Percentiles rank a stretch among this genome's conserved stretches.
Conservation (phyloP, 805 yeast genomes). For the Candida ficus region DNA sequence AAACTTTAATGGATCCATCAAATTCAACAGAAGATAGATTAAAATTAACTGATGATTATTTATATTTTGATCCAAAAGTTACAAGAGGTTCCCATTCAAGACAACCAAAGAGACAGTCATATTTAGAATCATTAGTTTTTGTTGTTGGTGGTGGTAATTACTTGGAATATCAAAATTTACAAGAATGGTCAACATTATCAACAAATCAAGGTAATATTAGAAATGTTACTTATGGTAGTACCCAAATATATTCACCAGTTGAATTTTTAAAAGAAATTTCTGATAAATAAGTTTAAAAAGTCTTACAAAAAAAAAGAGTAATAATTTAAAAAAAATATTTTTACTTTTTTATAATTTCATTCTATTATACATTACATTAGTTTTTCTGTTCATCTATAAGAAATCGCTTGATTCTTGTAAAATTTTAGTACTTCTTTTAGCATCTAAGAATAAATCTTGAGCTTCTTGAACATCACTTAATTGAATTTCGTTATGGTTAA, state of each 20-base stretch:
- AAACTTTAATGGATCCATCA: slow-evolving; percentile 83
- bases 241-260: slow-evolving; percentile 64
- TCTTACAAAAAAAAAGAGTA: not conserved
- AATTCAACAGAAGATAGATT: slow-evolving; percentile 58
- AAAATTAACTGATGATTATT: slow-evolving; percentile 79
- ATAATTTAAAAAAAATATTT: not conserved
- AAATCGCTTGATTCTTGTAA: slow-evolving; percentile 36
- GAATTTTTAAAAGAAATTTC: slow-evolving; percentile 63
- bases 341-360: not conserved
- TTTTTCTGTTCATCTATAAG: slow-evolving; percentile 19
- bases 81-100: slow-evolving; percentile 86
- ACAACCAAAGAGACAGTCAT: slow-evolving; percentile 80
- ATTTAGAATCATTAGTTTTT: slow-evolving; percentile 80
- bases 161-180: slow-evolving; percentile 87
- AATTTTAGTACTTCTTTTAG: slow-evolving; percentile 71
- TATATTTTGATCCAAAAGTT: slow-evolving; percentile 82
- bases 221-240: slow-evolving; percentile 80
- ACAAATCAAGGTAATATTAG: slow-evolving; percentile 38
- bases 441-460: slow-evolving; percentile 77
- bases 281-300: not conserved
- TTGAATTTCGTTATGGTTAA: slow-evolving; percentile 63
- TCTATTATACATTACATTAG: slow-evolving; percentile 7
- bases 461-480: slow-evolving; percentile 80
- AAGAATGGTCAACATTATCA: slow-evolving; percentile 65
- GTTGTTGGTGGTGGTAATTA: slow-evolving; percentile 97